A percentile compares a stretch with the other conserved stretches of the same genome.
Conservation (phyloP, 805 yeast genomes). For the Candida vaughaniae region DNA sequence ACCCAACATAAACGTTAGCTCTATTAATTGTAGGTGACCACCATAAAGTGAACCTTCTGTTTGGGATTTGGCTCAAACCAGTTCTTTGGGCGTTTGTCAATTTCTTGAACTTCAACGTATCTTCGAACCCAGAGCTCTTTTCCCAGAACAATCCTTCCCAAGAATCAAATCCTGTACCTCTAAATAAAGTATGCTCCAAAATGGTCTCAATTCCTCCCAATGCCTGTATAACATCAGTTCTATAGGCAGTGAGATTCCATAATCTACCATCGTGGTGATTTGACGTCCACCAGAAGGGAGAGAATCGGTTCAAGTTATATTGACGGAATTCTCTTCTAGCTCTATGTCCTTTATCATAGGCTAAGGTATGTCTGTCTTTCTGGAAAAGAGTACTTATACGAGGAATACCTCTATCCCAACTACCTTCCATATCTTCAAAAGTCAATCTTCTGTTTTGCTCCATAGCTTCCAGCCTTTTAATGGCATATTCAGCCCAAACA, state of each 20-base stretch:
- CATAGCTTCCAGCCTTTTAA: conserved; percentile 81
- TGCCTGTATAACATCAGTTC: conserved; percentile 96
- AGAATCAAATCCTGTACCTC: conserved; percentile 95
- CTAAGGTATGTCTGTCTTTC: conserved; percentile 90
- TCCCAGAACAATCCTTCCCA: conserved; percentile 99
- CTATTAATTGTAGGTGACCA: conserved; percentile 99
- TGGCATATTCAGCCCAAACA: conserved; percentile 97
- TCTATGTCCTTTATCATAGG: conserved; percentile 93
- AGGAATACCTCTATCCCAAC: conserved; percentile 97
- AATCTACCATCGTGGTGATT: conserved; percentile 91
- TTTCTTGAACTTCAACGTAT: conserved; percentile 89
- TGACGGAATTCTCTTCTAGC: conserved; percentile 76
- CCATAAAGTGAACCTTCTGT: conserved; percentile 95
- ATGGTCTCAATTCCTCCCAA: conserved; percentile 97
- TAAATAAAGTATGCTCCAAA: conserved; percentile 89
- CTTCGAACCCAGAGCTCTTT: conserved; percentile 95
- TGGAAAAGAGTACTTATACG: conserved; percentile 93
- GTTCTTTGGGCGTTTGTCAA: conserved; percentile 96
- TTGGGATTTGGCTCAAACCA: conserved; percentile 96
- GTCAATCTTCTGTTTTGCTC: conserved; percentile 83
- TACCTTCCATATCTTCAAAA: conserved; percentile 88
- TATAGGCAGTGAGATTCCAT: conserved; percentile 89
- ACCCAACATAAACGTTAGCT: conserved; percentile 97
- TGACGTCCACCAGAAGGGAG: conserved; percentile 97
- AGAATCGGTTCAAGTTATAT: conserved; percentile 66